Base-by-base conservation (phyloP, 2,329 filamentous ascomycete species). In the Fusarium dimerum region DNA sequence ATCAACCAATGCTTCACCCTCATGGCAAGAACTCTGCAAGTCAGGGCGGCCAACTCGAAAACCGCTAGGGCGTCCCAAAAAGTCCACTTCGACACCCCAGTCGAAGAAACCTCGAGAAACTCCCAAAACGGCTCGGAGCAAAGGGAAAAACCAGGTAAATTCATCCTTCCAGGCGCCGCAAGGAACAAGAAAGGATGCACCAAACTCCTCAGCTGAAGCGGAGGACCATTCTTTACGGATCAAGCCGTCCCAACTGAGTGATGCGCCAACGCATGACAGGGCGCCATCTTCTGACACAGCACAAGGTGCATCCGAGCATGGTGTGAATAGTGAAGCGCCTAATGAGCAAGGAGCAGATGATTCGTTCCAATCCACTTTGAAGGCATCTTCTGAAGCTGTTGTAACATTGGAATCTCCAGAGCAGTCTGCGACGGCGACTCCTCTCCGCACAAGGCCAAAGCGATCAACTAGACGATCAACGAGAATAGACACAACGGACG, bases 401-500 rank as follows among this genome's bases (percentile, higher is more conserved):
- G 36, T 58, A 41, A 34, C 49, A 29, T 30, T 50, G 20, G 12
- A 38, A 20, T 6, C 47, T 20, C 39, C 17, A 15, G 5, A 8
- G 2, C 40, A 47, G 13, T 10, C 39, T 40, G 43, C 20, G 42
- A 12, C 38, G 10, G 15, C n/a, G 18, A 59, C 57, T 16, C 57
- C 57, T 26, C n/a, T n/a, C 29, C 55, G 48, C 36, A 39, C 30
- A 8, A 60, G 41, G 4, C 49, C 49, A 43, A 29, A 42, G 3
- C 55, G 57, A 15, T 17, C 58, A 40, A 47, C 47, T 43, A 59
- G 58, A 20, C 43, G 30, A 8, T 61, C 58, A 9, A 39, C 52
- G 9, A 61, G 36, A 38, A 60, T 51, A 45, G 39, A 6, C 16
- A 3, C 41, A 3, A 45, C 45, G 34, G 32, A 17, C 2, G 41